A percentile compares a stretch with the other conserved stretches of the same genome.
Evolutionary conservation across 1,139 yeast species (phyloP).

Genomic region (Fermentozyma sake): DNA sequence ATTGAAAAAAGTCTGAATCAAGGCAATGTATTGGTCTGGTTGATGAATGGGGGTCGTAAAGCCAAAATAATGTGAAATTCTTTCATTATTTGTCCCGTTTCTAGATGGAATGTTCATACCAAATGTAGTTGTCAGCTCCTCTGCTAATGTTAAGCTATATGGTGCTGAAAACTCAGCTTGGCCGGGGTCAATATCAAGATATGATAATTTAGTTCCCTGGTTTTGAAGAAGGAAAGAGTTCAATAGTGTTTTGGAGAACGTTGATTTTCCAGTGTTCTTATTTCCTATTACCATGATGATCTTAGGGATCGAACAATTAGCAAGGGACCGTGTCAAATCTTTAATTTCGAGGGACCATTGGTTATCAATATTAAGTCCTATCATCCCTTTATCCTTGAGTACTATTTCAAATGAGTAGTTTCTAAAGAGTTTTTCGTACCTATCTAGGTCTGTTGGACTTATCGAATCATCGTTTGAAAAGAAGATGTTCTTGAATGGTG

Average conservation of each 20-base stretch:
- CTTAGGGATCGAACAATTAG: constrained; percentile 8
- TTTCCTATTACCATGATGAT: constrained; percentile 35
- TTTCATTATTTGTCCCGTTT: constrained; percentile 6
- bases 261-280: constrained; percentile 84
- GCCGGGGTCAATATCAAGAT: constrained; percentile 86
- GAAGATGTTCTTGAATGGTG: constrained; percentile 43
- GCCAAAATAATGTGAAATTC: constrained; percentile 51
- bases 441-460: too few relatives aligned
- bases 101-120: constrained; percentile 22
- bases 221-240: constrained; percentile 34
- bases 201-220: constrained; percentile 22
- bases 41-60: constrained; percentile 67
- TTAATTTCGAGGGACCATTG: constrained; percentile 17
- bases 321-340: constrained; percentile 1
- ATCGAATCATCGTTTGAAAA: constrained; percentile 5
- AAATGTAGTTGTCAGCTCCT: constrained; percentile 17
- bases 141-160: constrained; percentile 55
- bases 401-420: constrained; percentile 37
- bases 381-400: constrained; percentile 21
- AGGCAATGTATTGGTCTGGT: constrained; percentile 52
- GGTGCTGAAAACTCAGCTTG: constrained; percentile 80
- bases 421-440: constrained; percentile 3
- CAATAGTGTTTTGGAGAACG: constrained; percentile 53
- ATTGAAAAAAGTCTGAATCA: constrained; percentile 40
- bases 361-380: constrained; percentile 20